Conservation (phyloP, 805 yeast genomes). For the Yamadazyma phyllophila region DNA sequence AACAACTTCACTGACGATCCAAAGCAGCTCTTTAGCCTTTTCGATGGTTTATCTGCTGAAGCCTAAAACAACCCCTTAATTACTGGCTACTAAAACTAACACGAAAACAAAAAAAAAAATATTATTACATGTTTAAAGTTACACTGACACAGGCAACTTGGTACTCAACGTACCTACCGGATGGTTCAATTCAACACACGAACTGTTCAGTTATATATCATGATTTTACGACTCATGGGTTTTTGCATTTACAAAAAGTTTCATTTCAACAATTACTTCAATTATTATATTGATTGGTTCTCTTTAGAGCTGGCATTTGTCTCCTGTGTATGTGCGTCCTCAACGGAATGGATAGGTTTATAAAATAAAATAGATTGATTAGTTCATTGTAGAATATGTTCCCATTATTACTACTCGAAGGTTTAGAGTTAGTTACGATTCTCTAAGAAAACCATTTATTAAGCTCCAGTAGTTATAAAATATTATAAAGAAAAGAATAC, state of each 20-base stretch:
- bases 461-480: too few relatives aligned
- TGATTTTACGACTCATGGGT: conserved; percentile 10
- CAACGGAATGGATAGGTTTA: conserved; percentile 41
- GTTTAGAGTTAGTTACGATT: too few relatives aligned
- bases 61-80: background rate
- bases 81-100: background rate
- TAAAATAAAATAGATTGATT: background rate
- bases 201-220: conserved; percentile 1
- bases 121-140: conserved; percentile 1
- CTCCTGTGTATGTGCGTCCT: conserved; percentile 47
- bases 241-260: conserved; percentile 14
- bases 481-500: too few relatives aligned
- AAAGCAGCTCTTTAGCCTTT: conserved; percentile 54
- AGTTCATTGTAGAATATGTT: background rate
- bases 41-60: conserved; percentile 27
- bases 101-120: background rate
- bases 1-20: conserved; percentile 66
- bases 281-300: conserved; percentile 14
- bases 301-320: conserved; percentile 8
- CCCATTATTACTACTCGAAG: background rate
- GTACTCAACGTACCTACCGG: conserved; percentile 37
- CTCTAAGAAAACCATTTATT: background rate
- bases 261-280: conserved; percentile 30
- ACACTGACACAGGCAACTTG: conserved; percentile 16
- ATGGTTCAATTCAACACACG: conserved; percentile 25